Percentiles rank a stretch among this genome's conserved stretches.
phyloP scores from a whole-genome alignment of 1,139 yeast genomes.

The Saccharomyces uvarum region DNA sequence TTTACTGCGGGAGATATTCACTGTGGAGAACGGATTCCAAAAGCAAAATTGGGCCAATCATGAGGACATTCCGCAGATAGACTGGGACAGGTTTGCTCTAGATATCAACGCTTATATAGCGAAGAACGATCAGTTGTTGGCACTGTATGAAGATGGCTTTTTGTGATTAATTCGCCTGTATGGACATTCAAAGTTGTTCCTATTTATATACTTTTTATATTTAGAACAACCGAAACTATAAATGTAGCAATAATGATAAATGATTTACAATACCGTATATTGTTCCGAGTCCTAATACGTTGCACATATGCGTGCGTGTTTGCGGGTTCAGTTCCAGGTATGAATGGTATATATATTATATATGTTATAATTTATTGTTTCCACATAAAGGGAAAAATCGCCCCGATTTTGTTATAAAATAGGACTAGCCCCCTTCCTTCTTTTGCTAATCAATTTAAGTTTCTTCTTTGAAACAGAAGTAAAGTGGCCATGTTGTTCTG shows the following conservation, averaged over 20 bases:
- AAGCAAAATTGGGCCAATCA: slow-evolving; percentile 37
- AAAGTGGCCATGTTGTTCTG: not conserved
- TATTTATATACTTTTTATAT: not conserved
- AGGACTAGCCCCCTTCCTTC: not conserved
- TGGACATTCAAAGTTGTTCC: not conserved
- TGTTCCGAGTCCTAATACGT: not conserved
- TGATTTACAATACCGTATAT: not conserved
- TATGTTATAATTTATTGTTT: not conserved
- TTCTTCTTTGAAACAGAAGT: not conserved
- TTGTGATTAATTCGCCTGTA: slow-evolving; percentile 7
- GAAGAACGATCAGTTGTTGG: slow-evolving; percentile 15
- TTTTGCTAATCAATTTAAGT: not conserved
- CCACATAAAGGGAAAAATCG: not conserved
- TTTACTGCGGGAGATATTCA: slow-evolving; percentile 26
- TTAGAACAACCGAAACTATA: not conserved
- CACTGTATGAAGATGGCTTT: slow-evolving; percentile 17
- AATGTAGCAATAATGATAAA: not conserved
- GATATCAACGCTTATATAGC: slow-evolving; percentile 23
- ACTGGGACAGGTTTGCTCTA: slow-evolving; percentile 33
- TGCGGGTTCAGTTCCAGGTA: not conserved
- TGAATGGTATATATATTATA: not conserved
- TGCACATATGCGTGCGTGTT: not conserved
- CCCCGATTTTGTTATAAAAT: not conserved
- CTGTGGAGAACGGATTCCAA: slow-evolving; percentile 20
- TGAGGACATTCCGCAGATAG: slow-evolving; percentile 41